phyloP scores from a whole-genome alignment of 441 rosid genomes.

The Macaranga tanarius region DNA sequence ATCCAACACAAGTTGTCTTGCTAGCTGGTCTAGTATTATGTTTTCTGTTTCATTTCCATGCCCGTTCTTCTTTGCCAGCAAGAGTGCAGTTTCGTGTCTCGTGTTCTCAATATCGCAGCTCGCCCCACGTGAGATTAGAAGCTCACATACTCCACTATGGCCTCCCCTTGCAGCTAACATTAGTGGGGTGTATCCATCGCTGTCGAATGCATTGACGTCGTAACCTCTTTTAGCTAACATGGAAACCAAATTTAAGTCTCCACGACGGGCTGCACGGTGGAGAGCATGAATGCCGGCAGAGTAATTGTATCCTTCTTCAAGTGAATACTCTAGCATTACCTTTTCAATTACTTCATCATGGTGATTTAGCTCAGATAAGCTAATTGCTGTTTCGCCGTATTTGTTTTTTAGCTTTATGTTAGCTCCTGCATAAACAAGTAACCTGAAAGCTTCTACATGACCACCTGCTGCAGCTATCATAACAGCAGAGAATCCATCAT shows the following conservation, averaged over 20 bases:
- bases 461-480: slow-evolving; percentile 79
- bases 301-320: slow-evolving; percentile 64
- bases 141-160: slow-evolving; percentile 55
- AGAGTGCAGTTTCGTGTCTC: slow-evolving; percentile 62
- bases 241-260: slow-evolving; percentile 60
- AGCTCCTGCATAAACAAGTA: slow-evolving; percentile 80
- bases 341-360: slow-evolving; percentile 69
- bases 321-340: slow-evolving; percentile 88
- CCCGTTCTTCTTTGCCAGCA: slow-evolving; percentile 40
- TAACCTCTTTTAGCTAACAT: slow-evolving; percentile 60
- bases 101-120: slow-evolving; percentile 46
- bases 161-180: slow-evolving; percentile 94
- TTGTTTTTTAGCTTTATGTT: slow-evolving; percentile 67
- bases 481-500: slow-evolving; percentile 74
- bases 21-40: slow-evolving; percentile 67
- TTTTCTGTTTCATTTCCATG: slow-evolving; percentile 42
- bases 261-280: slow-evolving; percentile 84
- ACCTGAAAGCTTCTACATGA: slow-evolving; percentile 69
- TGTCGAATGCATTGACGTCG: slow-evolving; percentile 60
- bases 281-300: slow-evolving; percentile 75
- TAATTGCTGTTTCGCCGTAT: slow-evolving; percentile 63
- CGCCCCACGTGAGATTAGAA: slow-evolving; percentile 64
- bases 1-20: slow-evolving; percentile 47
- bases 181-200: slow-evolving; percentile 81
- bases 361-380: slow-evolving; percentile 57